phyloP scores from a whole-genome alignment of 192 early-diverging fungal species.

The Irineochytrium annulatum region DNA sequence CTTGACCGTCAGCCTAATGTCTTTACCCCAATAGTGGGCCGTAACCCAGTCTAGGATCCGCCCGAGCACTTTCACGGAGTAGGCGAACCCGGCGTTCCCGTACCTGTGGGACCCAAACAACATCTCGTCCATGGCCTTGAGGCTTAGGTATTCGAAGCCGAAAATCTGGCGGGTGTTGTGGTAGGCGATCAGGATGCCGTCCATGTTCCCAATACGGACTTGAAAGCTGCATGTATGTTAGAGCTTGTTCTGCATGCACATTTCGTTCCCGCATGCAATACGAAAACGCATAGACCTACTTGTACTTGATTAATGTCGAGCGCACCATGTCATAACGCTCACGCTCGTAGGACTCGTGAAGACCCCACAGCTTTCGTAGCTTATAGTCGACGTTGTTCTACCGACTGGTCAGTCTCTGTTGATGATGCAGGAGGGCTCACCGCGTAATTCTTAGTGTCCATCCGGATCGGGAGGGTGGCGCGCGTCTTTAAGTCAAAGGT shows the following conservation, averaged over 20 bases:
- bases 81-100: constrained; percentile 68
- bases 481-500: constrained; percentile 94
- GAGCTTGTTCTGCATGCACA: not conserved
- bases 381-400: constrained; percentile 62
- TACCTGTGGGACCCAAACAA: constrained; percentile 68
- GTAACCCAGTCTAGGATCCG: constrained; percentile 53
- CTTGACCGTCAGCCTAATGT: constrained; percentile 9
- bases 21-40: not conserved
- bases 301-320: constrained; percentile 84
- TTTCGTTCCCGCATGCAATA: too few species aligned
- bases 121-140: constrained; percentile 75
- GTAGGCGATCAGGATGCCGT: constrained; percentile 88
- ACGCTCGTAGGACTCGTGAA: constrained; percentile 78
- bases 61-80: constrained; percentile 59
- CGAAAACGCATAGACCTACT: constrained; percentile 28
- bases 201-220: constrained; percentile 91
- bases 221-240: constrained; percentile 85
- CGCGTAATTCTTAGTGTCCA: constrained; percentile 73
- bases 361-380: constrained; percentile 60
- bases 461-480: constrained; percentile 73
- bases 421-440: constrained; percentile 35
- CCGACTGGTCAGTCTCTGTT: not conserved
- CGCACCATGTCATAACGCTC: constrained; percentile 94
- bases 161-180: constrained; percentile 89
- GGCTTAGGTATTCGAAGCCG: constrained; percentile 89